Base-by-base conservation (phyloP, 345 rosid genomes). In the Acer yangbiense region DNA sequence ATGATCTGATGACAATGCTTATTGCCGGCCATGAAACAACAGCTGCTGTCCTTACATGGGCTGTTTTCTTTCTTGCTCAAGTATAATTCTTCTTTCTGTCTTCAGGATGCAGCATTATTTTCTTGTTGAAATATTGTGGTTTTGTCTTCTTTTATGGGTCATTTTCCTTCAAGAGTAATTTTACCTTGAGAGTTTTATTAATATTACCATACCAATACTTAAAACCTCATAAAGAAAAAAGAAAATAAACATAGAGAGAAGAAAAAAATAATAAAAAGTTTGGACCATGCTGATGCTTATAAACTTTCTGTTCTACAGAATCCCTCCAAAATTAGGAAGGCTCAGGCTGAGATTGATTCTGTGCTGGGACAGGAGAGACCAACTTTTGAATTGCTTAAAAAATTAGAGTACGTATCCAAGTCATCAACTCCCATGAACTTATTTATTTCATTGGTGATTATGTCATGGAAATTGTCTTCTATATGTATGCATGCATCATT, bases 31-130 rank as follows among this genome's bases (percentile, higher is more conserved):
- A 95, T 66, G 99, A 95, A 86, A 95, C 99, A 58, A 95, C 98
- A 46, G 96, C 99, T 65, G 97, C 98, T 67, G 98, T 95, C 80
- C 97, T 95, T 77, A 95, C 99, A 50, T 95, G 99, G 99, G 95
- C 98, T 75, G 89, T 90, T 82, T 95, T 77, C 90, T 87, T 95
- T 75, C 98, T 95, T 29, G 93, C 96, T 58, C 98, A 95, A 84
- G 98, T 93, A 85, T 83, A 79, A 41, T 46, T 70, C 72, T 77
- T 25, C 65, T 10, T 32, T 17, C 74, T 69, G 72, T 57, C 76
- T 78, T 54, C 66, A 23, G 21, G n/a, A 70, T 54, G 23, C 50
- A 29, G 23, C 9, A 6, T 68, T 72, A 44, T 9, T 55, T 43
- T 71, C 12, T 1, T 52, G 13, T 13, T 43, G 17, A 55, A 69